Conservation (phyloP, 202 grass and related monocot species). For the Miscanthus sacchariflorus region DNA sequence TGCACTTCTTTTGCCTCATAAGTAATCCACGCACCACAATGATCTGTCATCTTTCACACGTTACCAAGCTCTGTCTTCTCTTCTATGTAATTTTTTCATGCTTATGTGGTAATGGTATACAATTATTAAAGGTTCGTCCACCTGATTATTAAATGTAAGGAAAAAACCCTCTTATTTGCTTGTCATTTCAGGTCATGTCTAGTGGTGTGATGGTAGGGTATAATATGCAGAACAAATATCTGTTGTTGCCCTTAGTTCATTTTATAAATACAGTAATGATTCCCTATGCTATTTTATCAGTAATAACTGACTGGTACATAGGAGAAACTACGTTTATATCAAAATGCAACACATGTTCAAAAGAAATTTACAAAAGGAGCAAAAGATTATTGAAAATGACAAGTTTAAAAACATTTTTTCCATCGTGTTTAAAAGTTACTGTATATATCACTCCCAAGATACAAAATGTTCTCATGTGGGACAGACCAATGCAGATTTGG, state of each 20-base stretch:
- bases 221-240: not conserved
- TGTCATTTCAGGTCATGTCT: not conserved
- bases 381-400: not conserved
- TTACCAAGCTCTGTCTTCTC: not conserved
- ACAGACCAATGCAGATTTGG: too few species aligned
- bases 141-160: not conserved
- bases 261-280: not conserved
- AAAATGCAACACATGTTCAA: not conserved
- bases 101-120: not conserved
- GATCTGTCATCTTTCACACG: not conserved
- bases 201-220: not conserved
- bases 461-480: not conserved
- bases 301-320: not conserved
- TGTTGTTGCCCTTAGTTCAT: not conserved
- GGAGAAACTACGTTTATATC: not conserved
- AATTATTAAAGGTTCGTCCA: not conserved
- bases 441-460: not conserved
- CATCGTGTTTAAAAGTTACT: not conserved
- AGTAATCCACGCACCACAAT: not conserved
- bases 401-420: not conserved
- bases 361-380: not conserved
- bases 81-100: not conserved
- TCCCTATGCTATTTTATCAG: not conserved
- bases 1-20: constrained; percentile 4
- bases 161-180: not conserved